Evolutionary conservation across 805 yeast genomes (phyloP).

Genomic region (Ogataea thermomethanolica): DNA sequence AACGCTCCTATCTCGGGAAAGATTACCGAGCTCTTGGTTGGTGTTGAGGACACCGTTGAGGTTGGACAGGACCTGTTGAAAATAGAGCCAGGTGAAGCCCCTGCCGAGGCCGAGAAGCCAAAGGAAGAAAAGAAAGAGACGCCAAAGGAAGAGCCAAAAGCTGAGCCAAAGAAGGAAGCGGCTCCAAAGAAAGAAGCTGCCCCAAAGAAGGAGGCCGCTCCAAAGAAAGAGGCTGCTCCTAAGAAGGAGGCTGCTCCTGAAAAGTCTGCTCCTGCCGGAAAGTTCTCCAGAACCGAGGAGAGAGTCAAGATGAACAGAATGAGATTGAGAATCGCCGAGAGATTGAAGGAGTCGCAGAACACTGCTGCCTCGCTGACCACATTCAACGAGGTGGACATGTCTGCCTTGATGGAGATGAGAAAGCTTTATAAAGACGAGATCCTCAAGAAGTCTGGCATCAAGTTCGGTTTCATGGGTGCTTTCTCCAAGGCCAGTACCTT

Average conservation of each 20-base stretch:
- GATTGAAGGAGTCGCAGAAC: constrained; percentile 98
- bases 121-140: constrained; percentile 40
- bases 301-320: constrained; percentile 98
- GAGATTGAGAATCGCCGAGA: constrained; percentile 98
- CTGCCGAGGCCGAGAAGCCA: constrained; percentile 31
- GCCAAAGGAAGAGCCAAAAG: constrained; percentile 27
- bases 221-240: constrained; percentile 28
- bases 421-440: constrained; percentile 95
- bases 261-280: constrained; percentile 33
- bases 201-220: constrained; percentile 15
- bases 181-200: constrained; percentile 30
- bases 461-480: constrained; percentile 98
- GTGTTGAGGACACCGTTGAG: constrained; percentile 87
- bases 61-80: constrained; percentile 91
- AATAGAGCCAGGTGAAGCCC: constrained; percentile 77
- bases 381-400: constrained; percentile 97
- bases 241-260: constrained; percentile 28
- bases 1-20: constrained; percentile 93
- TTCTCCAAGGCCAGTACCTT: constrained; percentile 90
- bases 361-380: constrained; percentile 98
- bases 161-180: constrained; percentile 34
- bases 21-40: constrained; percentile 74
- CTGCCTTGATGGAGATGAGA: constrained; percentile 87
- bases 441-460: constrained; percentile 87
- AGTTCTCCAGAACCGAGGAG: constrained; percentile 80